Base-by-base conservation (phyloP, 2,329 filamentous ascomycete species). In the Fusarium hostae region DNA sequence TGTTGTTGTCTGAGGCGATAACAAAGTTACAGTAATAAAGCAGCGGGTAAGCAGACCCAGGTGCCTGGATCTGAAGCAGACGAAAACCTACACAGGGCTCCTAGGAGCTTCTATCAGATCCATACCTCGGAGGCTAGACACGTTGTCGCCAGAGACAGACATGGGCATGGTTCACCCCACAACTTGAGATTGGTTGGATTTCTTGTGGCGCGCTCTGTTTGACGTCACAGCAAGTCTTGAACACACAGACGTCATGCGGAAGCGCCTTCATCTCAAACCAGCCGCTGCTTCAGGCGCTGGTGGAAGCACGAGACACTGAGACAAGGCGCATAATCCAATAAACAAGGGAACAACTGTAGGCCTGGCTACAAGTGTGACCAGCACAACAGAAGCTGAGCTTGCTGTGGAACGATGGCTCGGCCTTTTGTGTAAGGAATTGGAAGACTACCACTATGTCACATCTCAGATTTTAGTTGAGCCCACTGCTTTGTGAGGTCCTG, bases 111-210 rank as follows among this genome's bases (percentile, higher is more conserved):
- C 41, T 40, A 61, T 32, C 43, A 44, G 57, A 51, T 54, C 55
- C 48, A 35, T 63, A 54, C 32, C 64, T 67, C n/a, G 43, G 56
- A 56, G 56, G 56, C 43, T 63, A 32, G 51, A 76, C 76, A 78
- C 73, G 75, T 77, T 72, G 76, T 77, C 68, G 66, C 63, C 56
- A 73, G 70, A 59, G 71, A 48, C 37, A 69, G 65, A 37, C 56
- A 61, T 16, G n/a, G 32, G 15, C 32, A 30, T 59, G 52, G 59
- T 32, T 56, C 15, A 66, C 59, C 75, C 72, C 76, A 75, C 69
- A 77, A 68, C 69, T 61, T 73, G 70, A 45, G 77, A 78, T 78
- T 73, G 77, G 74, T 66, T 66, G 76, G 71, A 78, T 77, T 70
- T 74, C 40, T 68, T 65, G 76, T 78, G 76, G 73, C 67, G 63